Evolutionary conservation across 148 eudicot species (phyloP).

Genomic region (Hydrangea macrophylla): DNA sequence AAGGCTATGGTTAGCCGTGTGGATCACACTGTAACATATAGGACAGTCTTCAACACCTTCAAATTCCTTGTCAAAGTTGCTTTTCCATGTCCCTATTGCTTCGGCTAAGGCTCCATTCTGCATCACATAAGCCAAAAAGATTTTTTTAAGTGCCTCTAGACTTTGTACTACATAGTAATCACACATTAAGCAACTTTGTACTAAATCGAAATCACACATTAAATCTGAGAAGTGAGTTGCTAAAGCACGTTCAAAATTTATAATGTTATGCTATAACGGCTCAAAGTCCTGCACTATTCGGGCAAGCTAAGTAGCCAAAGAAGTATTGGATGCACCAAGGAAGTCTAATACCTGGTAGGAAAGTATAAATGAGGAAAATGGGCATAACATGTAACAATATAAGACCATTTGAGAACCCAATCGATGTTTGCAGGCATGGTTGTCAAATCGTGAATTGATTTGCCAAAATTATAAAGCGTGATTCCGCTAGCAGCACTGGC

Average conservation of each 20-base stretch:
- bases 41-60: constrained; percentile 99
- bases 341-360: background rate
- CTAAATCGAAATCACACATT: too few relatives aligned
- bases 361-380: background rate
- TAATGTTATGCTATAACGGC: too few relatives aligned
- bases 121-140: constrained; percentile 2
- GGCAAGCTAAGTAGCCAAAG: background rate
- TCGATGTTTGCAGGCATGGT: too few relatives aligned
- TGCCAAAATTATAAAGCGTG: too few relatives aligned
- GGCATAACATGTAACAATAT: background rate
- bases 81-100: constrained; percentile 91
- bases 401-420: background rate
- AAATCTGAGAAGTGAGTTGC: too few relatives aligned
- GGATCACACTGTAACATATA: constrained; percentile 96
- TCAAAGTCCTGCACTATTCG: background rate
- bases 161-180: background rate
- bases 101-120: constrained; percentile 98
- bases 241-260: too few relatives aligned
- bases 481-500: constrained; percentile 6
- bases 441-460: too few relatives aligned
- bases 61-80: constrained; percentile 92
- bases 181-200: too few relatives aligned
- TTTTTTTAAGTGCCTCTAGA: background rate
- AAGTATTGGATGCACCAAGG: background rate
- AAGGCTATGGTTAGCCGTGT: constrained; percentile 75